phyloP scores from a whole-genome alignment of 495 filamentous ascomycete genomes.

The Aspergillus baeticus region DNA sequence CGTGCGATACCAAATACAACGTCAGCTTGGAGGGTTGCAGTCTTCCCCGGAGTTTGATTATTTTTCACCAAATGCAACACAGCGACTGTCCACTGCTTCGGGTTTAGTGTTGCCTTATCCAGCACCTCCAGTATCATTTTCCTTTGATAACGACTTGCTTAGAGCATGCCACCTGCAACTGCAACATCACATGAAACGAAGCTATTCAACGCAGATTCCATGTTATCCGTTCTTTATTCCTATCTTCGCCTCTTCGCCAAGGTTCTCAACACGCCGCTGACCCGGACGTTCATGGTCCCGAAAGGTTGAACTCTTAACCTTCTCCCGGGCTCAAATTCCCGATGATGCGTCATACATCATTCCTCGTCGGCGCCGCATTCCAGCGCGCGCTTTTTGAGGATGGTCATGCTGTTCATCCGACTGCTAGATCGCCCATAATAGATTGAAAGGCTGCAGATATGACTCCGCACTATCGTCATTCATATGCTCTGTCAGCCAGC shows the following conservation, averaged over 20 bases:
- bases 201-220: not conserved
- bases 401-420: not conserved
- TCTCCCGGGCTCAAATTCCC: not conserved
- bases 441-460: not conserved
- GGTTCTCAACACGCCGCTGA: not conserved
- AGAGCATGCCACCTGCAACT: conserved; percentile 1
- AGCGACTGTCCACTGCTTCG: not conserved
- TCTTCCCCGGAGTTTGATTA: not conserved
- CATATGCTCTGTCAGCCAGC: not conserved
- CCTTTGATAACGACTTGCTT: not conserved
- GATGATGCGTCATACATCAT: conserved; percentile 1
- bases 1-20: conserved; percentile 14
- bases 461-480: not conserved
- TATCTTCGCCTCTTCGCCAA: not conserved
- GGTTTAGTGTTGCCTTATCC: conserved; percentile 1
- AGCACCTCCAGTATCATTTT: not conserved
- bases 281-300: not conserved
- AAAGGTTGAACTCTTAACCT: not conserved
- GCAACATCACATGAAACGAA: conserved; percentile 1
- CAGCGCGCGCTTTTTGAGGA: not conserved
- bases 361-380: not conserved
- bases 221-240: not conserved
- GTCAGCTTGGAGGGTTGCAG: conserved; percentile 3
- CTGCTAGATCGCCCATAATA: not conserved
- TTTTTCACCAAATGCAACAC: conserved; percentile 19